phyloP scores from a whole-genome alignment of 768 basidiomycete species.

The Kwoniella botswanensis region DNA sequence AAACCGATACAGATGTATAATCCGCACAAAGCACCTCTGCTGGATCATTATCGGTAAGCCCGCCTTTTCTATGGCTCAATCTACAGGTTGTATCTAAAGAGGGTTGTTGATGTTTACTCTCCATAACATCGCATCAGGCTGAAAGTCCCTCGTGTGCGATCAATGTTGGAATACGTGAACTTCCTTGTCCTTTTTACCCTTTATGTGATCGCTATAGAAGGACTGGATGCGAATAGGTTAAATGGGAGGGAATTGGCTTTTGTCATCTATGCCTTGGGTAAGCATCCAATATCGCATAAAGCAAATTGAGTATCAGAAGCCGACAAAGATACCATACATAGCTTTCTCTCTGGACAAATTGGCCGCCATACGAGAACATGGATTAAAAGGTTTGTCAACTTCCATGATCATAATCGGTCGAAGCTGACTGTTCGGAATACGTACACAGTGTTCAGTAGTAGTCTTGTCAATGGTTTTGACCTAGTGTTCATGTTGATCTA shows the following conservation, averaged over 20 bases:
- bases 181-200: slow-evolving; percentile 83
- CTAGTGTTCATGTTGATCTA: slow-evolving; percentile 85
- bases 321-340: slow-evolving; percentile 58
- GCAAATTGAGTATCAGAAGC: not conserved
- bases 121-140: slow-evolving; percentile 57
- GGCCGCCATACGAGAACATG: slow-evolving; percentile 94
- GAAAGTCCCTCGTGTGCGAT: slow-evolving; percentile 90
- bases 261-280: slow-evolving; percentile 66
- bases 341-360: slow-evolving; percentile 91
- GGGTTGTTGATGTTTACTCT: too few species aligned
- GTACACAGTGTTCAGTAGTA: slow-evolving; percentile 50
- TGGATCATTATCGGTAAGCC: slow-evolving; percentile 88
- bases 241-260: slow-evolving; percentile 74
- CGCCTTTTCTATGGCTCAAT: not conserved
- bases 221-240: slow-evolving; percentile 67
- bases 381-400: slow-evolving; percentile 72
- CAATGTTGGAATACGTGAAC: slow-evolving; percentile 86
- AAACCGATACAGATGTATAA: slow-evolving; percentile 93
- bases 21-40: slow-evolving; percentile 87
- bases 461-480: slow-evolving; percentile 78
- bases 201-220: slow-evolving; percentile 82
- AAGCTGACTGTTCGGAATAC: not conserved
- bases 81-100: too few species aligned
- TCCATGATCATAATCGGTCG: slow-evolving; percentile 57
- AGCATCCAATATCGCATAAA: slow-evolving; percentile 17